Evolutionary conservation across 768 basidiomycete species (phyloP).

Genomic region (Favolaschia claudopus): DNA sequence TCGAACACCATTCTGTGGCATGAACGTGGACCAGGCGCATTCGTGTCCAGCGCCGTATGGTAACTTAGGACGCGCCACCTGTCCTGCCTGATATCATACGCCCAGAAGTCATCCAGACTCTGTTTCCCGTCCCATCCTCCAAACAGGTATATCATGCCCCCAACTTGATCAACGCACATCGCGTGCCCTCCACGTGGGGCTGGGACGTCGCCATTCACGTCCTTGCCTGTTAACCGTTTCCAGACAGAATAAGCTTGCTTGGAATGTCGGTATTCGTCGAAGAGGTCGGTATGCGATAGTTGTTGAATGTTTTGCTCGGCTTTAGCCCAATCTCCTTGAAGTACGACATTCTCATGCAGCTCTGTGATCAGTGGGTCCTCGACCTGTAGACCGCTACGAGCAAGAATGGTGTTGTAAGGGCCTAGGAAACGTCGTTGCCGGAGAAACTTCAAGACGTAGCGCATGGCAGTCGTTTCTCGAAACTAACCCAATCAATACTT

Average conservation of each 20-base stretch:
- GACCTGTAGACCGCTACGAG: slow-evolving; percentile 59
- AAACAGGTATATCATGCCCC: slow-evolving; percentile 73
- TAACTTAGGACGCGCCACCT: slow-evolving; percentile 69
- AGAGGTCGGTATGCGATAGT: slow-evolving; percentile 64
- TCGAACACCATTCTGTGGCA: slow-evolving; percentile 90
- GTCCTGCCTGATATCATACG: slow-evolving; percentile 65
- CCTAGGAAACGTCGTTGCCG: slow-evolving; percentile 77
- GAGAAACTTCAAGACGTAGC: slow-evolving; percentile 78
- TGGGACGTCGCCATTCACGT: slow-evolving; percentile 72
- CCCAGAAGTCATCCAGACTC: slow-evolving; percentile 83
- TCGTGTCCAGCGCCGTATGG: slow-evolving; percentile 59
- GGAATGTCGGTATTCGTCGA: slow-evolving; percentile 63
- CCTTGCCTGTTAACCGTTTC: slow-evolving; percentile 65
- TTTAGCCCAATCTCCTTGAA: slow-evolving; percentile 67
- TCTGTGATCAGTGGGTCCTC: slow-evolving; percentile 78
- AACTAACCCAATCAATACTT: slow-evolving; percentile 49
- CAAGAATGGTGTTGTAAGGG: slow-evolving; percentile 66
- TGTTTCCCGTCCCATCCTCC: slow-evolving; percentile 83
- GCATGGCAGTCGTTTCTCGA: slow-evolving; percentile 69
- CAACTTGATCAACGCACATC: slow-evolving; percentile 77
- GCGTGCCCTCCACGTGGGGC: slow-evolving; percentile 79
- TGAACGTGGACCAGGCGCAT: slow-evolving; percentile 74
- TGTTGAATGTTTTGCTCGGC: slow-evolving; percentile 62
- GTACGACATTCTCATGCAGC: slow-evolving; percentile 69
- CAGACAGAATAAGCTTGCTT: slow-evolving; percentile 69